Percentiles rank a stretch among this genome's conserved stretches.
phyloP scores from a whole-genome alignment of 108 stramenopile genomes.

The Phaeodactylum tricornutum region DNA sequence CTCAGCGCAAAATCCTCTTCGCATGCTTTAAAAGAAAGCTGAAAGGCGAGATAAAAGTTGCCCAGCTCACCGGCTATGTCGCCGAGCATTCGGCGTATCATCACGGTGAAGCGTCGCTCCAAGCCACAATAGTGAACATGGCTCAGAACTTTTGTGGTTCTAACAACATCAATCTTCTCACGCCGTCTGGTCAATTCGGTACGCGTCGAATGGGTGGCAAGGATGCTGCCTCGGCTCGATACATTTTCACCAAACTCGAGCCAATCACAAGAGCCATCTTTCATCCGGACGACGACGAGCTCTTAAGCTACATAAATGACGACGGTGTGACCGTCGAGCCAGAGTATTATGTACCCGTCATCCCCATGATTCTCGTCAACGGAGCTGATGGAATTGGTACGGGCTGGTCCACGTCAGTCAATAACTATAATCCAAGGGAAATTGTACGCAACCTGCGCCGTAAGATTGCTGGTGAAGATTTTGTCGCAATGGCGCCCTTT shows the following conservation, averaged over 20 bases:
- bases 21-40: conserved; percentile 98
- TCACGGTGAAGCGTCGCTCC: conserved; percentile 95
- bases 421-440: conserved; percentile 79
- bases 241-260: conserved; percentile 97
- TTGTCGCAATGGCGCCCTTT: conserved; percentile 66
- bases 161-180: conserved; percentile 96
- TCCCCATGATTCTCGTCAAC: conserved; percentile 84
- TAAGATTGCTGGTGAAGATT: conserved; percentile 67
- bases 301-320: conserved; percentile 90
- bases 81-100: conserved; percentile 98
- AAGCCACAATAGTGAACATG: conserved; percentile 94
- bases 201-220: conserved; percentile 94
- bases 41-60: conserved; percentile 97
- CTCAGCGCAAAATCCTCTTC: conserved; percentile 97
- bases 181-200: conserved; percentile 97
- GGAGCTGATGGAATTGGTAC: conserved; percentile 97
- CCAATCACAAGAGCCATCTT: conserved; percentile 90
- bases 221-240: conserved; percentile 94
- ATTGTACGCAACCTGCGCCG: conserved; percentile 84
- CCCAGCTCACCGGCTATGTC: conserved; percentile 84
- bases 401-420: conserved; percentile 84
- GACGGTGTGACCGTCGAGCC: conserved; percentile 98
- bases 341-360: conserved; percentile 88
- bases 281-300: conserved; percentile 96
- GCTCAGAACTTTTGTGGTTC: conserved; percentile 94